A percentile compares a stretch with the other conserved stretches of the same genome.
phyloP scores from a whole-genome alignment of 345 rosid genomes.

The Arabidopsis suecica region DNA sequence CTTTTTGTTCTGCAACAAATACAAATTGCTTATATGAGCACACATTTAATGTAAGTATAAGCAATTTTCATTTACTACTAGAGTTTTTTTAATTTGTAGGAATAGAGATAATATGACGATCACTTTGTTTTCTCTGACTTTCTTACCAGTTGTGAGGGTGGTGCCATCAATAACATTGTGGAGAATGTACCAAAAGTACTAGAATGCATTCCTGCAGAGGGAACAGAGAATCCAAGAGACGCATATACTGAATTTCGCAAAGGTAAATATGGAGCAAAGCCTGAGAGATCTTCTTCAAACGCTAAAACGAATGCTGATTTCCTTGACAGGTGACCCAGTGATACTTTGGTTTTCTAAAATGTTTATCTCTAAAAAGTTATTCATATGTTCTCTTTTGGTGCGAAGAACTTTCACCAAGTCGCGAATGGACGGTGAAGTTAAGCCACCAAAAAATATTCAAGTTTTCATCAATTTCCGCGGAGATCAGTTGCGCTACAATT shows the following conservation, averaged over 20 bases:
- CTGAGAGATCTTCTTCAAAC: neutral
- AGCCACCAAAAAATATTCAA: neutral
- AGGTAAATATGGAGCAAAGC: too few species aligned
- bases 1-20: too few species aligned
- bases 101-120: too few species aligned
- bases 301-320: neutral
- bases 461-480: conserved; percentile 37
- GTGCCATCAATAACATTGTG: neutral
- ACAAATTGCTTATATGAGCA: too few species aligned
- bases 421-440: neutral
- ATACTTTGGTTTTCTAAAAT: too few species aligned
- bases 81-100: too few species aligned
- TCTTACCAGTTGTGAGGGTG: neutral
- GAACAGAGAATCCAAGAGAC: neutral
- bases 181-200: neutral
- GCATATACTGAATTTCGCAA: neutral
- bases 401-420: neutral
- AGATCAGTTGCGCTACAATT: neutral
- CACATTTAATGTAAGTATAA: too few species aligned
- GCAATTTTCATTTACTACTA: too few species aligned
- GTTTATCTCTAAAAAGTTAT: too few species aligned
- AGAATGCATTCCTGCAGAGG: neutral
- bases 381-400: too few species aligned
- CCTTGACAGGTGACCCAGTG: neutral
- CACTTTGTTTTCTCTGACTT: neutral